phyloP scores from a whole-genome alignment of 2,329 filamentous ascomycete species.

The Alternaria gaisen region DNA sequence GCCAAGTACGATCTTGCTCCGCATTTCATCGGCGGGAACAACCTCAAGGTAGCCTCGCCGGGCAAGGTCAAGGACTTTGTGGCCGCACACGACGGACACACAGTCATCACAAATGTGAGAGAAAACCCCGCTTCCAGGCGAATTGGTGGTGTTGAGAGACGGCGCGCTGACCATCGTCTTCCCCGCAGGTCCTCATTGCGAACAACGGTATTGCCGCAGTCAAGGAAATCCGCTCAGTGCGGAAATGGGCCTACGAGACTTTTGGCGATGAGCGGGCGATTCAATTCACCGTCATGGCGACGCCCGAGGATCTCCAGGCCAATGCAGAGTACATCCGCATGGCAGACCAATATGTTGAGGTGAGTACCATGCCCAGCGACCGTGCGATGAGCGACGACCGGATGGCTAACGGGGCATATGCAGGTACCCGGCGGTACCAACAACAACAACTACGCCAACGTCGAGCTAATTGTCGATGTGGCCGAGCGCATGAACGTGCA shows the following conservation, averaged over 20 bases:
- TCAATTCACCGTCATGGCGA: constrained; percentile 99
- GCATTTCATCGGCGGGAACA: constrained; percentile 97
- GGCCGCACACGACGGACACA: constrained; percentile 86
- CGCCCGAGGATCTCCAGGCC: constrained; percentile 93
- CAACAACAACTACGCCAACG: constrained; percentile 99
- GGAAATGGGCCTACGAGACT: constrained; percentile 99
- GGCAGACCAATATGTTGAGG: constrained; percentile 98
- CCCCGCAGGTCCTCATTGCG: constrained; percentile 85
- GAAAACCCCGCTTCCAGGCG: background rate
- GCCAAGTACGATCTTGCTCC: constrained; percentile 83
- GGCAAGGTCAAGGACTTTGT: constrained; percentile 98
- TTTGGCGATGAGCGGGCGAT: constrained; percentile 98
- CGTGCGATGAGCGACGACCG: background rate
- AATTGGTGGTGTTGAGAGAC: background rate
- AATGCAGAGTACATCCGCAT: constrained; percentile 99
- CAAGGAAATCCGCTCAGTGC: constrained; percentile 98
- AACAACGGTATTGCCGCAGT: constrained; percentile 99
- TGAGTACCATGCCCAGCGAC: constrained; percentile 43
- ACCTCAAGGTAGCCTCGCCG: constrained; percentile 79
- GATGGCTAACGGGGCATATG: constrained; percentile 29
- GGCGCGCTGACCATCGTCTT: constrained; percentile 31
- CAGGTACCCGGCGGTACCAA: constrained; percentile 95
- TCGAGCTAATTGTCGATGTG: constrained; percentile 98
- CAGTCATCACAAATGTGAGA: constrained; percentile 95
- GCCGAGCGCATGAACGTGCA: constrained; percentile 98